Conservation (phyloP, 108 stramenopile species). For the Chaetoceros tenuissimus region DNA sequence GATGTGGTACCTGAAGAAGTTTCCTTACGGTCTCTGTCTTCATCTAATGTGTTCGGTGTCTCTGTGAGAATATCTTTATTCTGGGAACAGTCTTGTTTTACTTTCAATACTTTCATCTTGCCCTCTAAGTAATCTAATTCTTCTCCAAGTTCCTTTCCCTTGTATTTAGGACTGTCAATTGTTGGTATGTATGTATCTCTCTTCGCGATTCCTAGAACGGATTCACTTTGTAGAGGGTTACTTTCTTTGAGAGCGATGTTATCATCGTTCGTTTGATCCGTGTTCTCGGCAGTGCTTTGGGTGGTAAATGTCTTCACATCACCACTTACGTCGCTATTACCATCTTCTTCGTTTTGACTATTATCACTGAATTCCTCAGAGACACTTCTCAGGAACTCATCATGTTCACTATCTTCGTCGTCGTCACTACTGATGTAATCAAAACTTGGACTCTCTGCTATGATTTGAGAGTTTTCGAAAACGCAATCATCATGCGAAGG, state of each 20-base stretch:
- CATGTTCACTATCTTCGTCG: background rate
- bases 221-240: background rate
- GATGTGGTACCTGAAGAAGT: background rate
- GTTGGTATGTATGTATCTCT: background rate
- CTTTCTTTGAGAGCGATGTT: background rate
- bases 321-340: background rate
- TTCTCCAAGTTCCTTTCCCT: background rate
- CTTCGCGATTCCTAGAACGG: background rate
- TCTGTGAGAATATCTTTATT: background rate
- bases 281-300: background rate
- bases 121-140: background rate
- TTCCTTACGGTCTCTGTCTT: no score
- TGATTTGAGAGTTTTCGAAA: background rate
- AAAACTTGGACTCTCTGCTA: constrained; percentile 1
- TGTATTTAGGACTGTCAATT: background rate
- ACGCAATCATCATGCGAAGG: background rate
- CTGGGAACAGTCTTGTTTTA: background rate
- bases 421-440: background rate
- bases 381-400: background rate
- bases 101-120: background rate
- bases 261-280: background rate
- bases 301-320: background rate
- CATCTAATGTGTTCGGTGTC: no score
- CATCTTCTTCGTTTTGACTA: background rate
- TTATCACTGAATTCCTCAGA: background rate